Percentiles rank a stretch among this genome's conserved stretches.
Conservation (phyloP, 202 grass and related monocot genomes). For the Brachypodium distachyon region DNA sequence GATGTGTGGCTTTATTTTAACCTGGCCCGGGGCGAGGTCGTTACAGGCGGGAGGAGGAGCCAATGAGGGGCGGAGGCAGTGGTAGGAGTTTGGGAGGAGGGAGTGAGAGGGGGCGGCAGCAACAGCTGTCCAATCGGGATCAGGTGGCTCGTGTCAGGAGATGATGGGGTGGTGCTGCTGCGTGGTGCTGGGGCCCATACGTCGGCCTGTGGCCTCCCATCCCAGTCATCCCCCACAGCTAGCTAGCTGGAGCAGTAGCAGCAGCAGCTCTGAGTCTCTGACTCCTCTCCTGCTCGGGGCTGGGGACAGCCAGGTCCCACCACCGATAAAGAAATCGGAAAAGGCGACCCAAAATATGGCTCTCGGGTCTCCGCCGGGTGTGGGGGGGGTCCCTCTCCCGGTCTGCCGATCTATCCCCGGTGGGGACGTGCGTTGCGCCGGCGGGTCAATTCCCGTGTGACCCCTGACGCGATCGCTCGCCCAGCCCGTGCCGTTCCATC, state of each 20-base stretch:
- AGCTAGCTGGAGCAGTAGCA: not conserved
- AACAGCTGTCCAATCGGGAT: slow-evolving; percentile 75
- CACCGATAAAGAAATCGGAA: slow-evolving; percentile 24
- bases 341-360: not conserved
- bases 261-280: slow-evolving; percentile 6
- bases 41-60: not conserved
- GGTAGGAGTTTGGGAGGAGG: not conserved
- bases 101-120: slow-evolving; percentile 8
- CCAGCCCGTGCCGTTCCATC: not conserved
- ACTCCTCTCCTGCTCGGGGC: not conserved
- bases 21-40: not conserved
- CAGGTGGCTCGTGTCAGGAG: slow-evolving; percentile 61
- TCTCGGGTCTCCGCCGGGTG: not conserved
- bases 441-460: slow-evolving; percentile 7
- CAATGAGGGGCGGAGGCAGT: not conserved
- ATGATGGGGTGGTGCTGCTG: slow-evolving; percentile 25
- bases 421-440: not conserved
- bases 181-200: slow-evolving; percentile 23
- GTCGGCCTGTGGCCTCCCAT: slow-evolving; percentile 13
- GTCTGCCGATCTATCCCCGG: not conserved
- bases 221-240: slow-evolving; percentile 13
- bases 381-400: not conserved
- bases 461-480: not conserved
- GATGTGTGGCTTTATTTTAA: not conserved
- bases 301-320: slow-evolving; percentile 30